Evolutionary conservation across 179 eudicot genomes (phyloP).

Genomic region (Patellifolia procumbens): DNA sequence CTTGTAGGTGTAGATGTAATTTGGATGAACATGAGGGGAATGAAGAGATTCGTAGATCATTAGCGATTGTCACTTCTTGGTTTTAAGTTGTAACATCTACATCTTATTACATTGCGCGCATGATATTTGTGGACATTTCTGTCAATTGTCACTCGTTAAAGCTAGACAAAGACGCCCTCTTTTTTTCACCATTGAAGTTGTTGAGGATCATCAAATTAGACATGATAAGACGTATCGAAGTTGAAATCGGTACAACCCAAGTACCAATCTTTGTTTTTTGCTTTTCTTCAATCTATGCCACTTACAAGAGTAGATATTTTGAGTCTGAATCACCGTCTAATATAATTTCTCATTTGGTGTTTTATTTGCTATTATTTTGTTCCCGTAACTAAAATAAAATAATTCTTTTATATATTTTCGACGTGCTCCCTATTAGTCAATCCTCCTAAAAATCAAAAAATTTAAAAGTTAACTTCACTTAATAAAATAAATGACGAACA

Average conservation of each 20-base stretch:
- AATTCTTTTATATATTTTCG: too few relatives aligned
- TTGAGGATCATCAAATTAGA: not conserved
- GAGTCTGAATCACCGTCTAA: too few relatives aligned
- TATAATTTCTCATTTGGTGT: too few relatives aligned
- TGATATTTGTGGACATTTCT: not conserved
- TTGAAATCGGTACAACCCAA: constrained; percentile 17
- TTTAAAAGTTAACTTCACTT: too few relatives aligned
- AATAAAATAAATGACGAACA: too few relatives aligned
- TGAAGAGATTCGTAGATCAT: not conserved
- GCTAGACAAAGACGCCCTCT: not conserved
- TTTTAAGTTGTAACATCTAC: not conserved
- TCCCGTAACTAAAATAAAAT: too few relatives aligned
- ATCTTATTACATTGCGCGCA: constrained; percentile 1
- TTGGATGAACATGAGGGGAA: not conserved
- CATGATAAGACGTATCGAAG: not conserved
- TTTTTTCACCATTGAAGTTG: not conserved
- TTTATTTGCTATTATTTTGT: too few relatives aligned
- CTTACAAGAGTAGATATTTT: not conserved
- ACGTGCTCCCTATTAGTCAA: too few relatives aligned
- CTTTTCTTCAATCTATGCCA: not conserved
- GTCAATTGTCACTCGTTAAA: not conserved
- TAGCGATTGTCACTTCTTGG: not conserved
- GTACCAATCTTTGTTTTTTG: not conserved
- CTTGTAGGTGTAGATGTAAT: too few relatives aligned
- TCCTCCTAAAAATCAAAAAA: too few relatives aligned